Evolutionary conservation across 768 basidiomycete genomes (phyloP), one percentile per base, ranked within the genome.

Genomic region (Strobilomyces confusus): DNA sequence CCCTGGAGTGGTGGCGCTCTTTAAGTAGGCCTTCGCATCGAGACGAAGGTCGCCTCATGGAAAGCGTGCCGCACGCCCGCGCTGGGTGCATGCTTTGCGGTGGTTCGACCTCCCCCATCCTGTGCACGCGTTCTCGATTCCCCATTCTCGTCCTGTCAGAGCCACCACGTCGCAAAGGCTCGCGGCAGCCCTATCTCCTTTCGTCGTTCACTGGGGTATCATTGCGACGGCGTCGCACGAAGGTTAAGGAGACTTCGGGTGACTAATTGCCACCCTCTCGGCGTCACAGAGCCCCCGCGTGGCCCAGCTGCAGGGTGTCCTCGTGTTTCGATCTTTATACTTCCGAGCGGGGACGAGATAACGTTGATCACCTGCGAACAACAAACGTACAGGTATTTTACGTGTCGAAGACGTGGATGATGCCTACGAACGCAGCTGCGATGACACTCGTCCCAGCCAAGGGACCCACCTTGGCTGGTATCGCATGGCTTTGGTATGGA

Each of bases 11-110:
- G 44, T 59, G 62, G 53, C 46, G 40, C 26, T 26, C 51, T 62
- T 62, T 58, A 61, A 65, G 56, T 57, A 53, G 57, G 59, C 49
- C 42, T 51, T 51, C 37, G 20, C 48, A 50, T 56, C 54, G 52
- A 54, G 58, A 49, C 54, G 51, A 58, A 53, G 54, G 48, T 55
- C 45, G 66, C 66, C 66, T 67, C 66, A 62, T 67, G 66, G 58
- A 42, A 67, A 59, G 53, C 52, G 54, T 69, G 66, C 67, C 58
- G 63, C 66, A 68, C 54, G 38, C 62, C 62, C 47, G 56, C 63
- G 48, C 52, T 44, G 57, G 30, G 51, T 60, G 52, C 59, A 50
- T 56, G 64, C 52, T 36, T 59, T 48, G 52, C 43, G 48, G 49
- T 63, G 52, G 47, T 20, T 13, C 5, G 11, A 13, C 44, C 37